A percentile compares a stretch with the other conserved stretches of the same genome.
Evolutionary conservation across 2,329 filamentous ascomycete genomes (phyloP).

Genomic region (Clonostachys byssicola): DNA sequence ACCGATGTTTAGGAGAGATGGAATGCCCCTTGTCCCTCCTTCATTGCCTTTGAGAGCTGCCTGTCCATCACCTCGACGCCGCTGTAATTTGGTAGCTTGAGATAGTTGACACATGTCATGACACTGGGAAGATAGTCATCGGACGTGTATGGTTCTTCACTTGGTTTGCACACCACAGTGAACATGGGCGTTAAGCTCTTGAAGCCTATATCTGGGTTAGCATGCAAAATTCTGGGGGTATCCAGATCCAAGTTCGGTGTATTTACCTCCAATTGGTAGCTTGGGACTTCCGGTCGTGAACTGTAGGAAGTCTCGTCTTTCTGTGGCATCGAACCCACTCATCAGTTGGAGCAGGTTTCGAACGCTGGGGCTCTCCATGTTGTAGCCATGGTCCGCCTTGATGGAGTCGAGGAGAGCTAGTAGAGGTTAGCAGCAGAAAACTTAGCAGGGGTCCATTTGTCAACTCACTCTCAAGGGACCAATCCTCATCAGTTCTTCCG

Average conservation of each 20-base stretch:
- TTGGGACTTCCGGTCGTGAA: constrained; percentile 98
- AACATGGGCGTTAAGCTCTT: constrained; percentile 97
- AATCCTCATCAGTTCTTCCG: constrained; percentile 89
- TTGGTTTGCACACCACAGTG: constrained; percentile 98
- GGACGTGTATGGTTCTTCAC: constrained; percentile 85
- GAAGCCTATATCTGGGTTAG: constrained; percentile 64
- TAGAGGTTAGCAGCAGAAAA: constrained; percentile 10
- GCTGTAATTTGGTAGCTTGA: constrained; percentile 95
- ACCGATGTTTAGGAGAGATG: constrained; percentile 67
- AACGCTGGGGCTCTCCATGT: constrained; percentile 96
- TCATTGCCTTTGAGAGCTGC: constrained; percentile 80
- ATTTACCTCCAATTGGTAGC: constrained; percentile 91
- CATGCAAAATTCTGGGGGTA: constrained; percentile 1
- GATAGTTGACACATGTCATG: constrained; percentile 99
- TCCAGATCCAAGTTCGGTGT: background rate
- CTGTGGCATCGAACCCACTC: constrained; percentile 72
- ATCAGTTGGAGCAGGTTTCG: constrained; percentile 90
- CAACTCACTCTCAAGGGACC: constrained; percentile 89
- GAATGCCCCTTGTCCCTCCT: constrained; percentile 96
- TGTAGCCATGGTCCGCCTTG: constrained; percentile 97
- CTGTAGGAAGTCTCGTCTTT: constrained; percentile 91
- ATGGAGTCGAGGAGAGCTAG: constrained; percentile 93
- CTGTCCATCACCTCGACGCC: constrained; percentile 70
- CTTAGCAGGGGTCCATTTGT: constrained; percentile 9
- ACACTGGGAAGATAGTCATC: constrained; percentile 99